These are phyloP conservation scores for Acacia crassicarpa DNA, from an alignment of 306 rosid species.

Conservation along the genomic window DNA sequence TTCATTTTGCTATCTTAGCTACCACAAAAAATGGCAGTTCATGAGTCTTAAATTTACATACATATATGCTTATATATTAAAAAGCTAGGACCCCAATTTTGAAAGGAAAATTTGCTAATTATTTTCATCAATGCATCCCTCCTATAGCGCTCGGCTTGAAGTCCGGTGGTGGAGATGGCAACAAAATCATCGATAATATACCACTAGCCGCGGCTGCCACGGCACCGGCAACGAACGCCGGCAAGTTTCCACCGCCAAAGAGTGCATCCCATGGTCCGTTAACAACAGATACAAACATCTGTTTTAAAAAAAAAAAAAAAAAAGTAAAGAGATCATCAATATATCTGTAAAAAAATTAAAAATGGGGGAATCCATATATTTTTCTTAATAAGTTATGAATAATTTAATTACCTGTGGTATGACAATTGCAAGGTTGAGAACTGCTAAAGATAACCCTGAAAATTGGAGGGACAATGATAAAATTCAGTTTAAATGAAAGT, in stretches of 20 bases:
- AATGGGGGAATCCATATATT: not conserved
- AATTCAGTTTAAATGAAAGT: not conserved
- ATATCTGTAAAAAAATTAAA: not conserved
- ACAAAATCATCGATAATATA: slow-evolving; percentile 50
- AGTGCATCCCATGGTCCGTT: slow-evolving; percentile 79
- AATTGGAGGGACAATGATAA: not conserved
- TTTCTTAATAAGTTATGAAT: no score
- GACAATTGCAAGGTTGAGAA: slow-evolving; percentile 13
- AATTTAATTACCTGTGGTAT: not conserved
- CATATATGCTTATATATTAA: not conserved
- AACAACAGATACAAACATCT: slow-evolving; percentile 69
- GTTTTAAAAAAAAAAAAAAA: not conserved
- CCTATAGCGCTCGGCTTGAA: slow-evolving; percentile 27
- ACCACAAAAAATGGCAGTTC: not conserved
- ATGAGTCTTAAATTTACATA: not conserved
- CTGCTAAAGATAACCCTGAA: not conserved
- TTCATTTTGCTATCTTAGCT: not conserved
- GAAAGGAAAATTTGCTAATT: not conserved
- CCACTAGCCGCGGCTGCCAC: slow-evolving; percentile 65
- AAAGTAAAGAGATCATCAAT: not conserved
- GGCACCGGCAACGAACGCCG: slow-evolving; percentile 78
- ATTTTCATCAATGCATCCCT: slow-evolving; percentile 37
- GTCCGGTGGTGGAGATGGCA: slow-evolving; percentile 75
- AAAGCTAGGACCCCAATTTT: not conserved
- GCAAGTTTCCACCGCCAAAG: slow-evolving; percentile 85